Conservation (phyloP, 2,329 filamentous ascomycete genomes). For the Diaporthe sp. region DNA sequence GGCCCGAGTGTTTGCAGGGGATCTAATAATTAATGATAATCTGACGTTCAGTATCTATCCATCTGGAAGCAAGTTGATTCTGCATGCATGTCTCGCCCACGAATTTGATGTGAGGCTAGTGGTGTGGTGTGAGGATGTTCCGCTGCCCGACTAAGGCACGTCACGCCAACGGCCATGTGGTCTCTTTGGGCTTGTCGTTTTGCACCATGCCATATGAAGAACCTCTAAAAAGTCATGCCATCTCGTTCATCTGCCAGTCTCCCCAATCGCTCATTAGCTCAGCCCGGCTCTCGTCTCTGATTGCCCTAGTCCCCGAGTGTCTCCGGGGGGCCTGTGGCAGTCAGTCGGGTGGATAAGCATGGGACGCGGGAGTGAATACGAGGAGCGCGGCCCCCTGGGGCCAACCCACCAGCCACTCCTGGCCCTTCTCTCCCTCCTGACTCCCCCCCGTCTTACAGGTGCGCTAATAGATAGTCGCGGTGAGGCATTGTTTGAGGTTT, state of each 20-base stretch:
- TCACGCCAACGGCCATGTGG: background rate
- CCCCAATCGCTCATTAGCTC: background rate
- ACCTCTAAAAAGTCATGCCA: background rate
- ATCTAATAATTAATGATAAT: constrained; percentile 41
- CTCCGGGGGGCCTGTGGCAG: background rate
- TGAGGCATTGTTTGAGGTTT: constrained; percentile 14
- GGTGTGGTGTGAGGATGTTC: background rate
- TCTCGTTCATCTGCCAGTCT: background rate
- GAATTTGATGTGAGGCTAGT: background rate
- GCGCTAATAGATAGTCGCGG: constrained; percentile 24
- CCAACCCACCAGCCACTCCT: constrained; percentile 23
- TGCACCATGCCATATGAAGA: background rate
- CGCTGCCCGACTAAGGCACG: background rate
- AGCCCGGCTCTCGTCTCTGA: background rate
- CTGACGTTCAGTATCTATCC: background rate
- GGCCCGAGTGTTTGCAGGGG: constrained; percentile 25
- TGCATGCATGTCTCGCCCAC: background rate
- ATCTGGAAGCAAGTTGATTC: background rate
- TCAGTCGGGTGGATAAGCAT: constrained; percentile 22
- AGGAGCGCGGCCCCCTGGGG: constrained; percentile 15
- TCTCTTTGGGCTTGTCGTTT: background rate
- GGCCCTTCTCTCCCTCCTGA: background rate
- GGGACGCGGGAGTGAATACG: constrained; percentile 29
- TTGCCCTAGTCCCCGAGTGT: background rate
- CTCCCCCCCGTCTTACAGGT: constrained; percentile 17